phyloP scores from a whole-genome alignment of 1,284 basidiomycete genomes.

The Rhodofomes roseus region DNA sequence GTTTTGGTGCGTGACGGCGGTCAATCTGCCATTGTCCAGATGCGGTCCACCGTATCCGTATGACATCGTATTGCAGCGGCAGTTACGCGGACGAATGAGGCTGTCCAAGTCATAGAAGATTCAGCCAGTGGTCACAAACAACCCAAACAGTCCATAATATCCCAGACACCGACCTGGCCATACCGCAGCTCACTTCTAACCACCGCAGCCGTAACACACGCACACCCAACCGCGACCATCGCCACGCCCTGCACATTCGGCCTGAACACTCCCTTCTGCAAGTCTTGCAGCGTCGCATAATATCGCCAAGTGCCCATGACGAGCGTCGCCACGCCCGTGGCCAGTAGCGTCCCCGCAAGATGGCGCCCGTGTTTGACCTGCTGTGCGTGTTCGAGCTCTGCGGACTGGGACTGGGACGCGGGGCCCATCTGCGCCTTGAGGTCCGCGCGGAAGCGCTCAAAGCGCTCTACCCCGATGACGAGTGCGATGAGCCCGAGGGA shows the following conservation, averaged over 20 bases:
- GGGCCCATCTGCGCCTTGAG: neutral
- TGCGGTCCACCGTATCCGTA: no score
- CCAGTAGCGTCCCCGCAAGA: neutral
- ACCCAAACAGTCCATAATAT: no score
- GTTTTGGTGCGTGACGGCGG: no score
- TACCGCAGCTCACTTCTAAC: neutral
- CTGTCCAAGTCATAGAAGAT: no score
- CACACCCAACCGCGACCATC: neutral
- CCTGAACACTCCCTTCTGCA: neutral
- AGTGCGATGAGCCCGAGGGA: neutral
- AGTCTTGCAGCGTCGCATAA: neutral
- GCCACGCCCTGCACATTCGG: neutral
- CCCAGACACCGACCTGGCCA: neutral
- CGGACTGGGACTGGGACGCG: no score
- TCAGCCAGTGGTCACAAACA: no score
- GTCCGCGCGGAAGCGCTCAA: slow-evolving; percentile 1
- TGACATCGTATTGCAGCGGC: no score
- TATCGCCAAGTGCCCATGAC: neutral
- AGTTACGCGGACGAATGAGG: no score
- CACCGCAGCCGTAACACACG: neutral
- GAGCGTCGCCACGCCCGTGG: neutral
- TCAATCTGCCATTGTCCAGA: no score
- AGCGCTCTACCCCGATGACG: neutral
- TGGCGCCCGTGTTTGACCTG: neutral
- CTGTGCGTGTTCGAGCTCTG: neutral